Evolutionary conservation across 2,329 filamentous ascomycete genomes (phyloP), one percentile per base, ranked within the genome.

Genomic region (Fusarium bulbicola): DNA sequence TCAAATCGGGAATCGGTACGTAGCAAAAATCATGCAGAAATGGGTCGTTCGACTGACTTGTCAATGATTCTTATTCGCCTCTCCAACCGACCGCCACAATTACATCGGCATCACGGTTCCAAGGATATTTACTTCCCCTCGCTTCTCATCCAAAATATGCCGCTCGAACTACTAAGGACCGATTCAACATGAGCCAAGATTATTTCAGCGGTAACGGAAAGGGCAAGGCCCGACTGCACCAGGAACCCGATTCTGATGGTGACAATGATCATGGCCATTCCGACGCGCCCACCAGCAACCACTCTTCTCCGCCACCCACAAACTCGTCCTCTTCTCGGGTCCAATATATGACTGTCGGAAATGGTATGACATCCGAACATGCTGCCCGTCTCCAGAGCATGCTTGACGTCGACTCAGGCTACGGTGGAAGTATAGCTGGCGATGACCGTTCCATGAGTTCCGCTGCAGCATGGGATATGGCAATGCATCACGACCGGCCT

Each of bases 401-500:
- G 76, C 86, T 98, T 62, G 94, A 97, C 70, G 86, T 90, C 65
- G 96, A 99, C 81, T 98, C 95, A 24, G 96, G 95, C 12, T 98
- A 98, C 79, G 95, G 94, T 62, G 93, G 92, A 49, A 97, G 94
- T 80, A 87, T 92, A 56, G 85, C 89, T 36, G 91, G 90, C 68
- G 92, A 92, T 59, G 88, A 88, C 74, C 81, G 84, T 59, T 81
- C 78, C 49, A 85, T 85, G 80, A 84, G 86, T 74, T 83, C 85
- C 46, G 80, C 83, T 47, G 79, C 82, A 66, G 84, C 85, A 50
- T 84, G 85, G 78, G 85, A 88, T 76, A 81, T 83, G 72, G 82
- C 85, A 53, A 80, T 85, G 62, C 82, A 83, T 57, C 80, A 82
- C 36, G 81, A 83, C 73, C 79, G 78, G 16, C 82, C 83, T 49